Base-by-base conservation (phyloP, 169 alveolate genomes). In the Ichthyophthirius multifiliis region DNA sequence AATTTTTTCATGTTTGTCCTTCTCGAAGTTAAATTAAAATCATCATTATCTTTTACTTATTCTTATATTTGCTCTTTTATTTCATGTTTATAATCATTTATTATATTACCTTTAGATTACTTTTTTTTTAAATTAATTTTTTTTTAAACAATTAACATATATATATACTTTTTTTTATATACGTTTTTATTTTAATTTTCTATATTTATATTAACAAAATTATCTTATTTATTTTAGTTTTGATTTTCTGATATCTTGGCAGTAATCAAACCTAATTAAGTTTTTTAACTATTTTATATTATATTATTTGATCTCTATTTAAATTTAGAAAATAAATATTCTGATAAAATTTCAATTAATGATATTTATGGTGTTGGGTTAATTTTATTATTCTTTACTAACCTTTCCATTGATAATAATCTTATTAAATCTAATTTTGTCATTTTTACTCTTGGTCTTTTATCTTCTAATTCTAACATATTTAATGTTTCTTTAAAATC, bases 391-490 rank as follows among this genome's bases (percentile, higher is more conserved):
- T 73, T 55, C 32, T 35, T 45, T 35, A 82, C 55, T 63, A 82
- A 63, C 31, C 76, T 39, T 16, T 82, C 87, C 32, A 82, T 48
- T 4, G 83, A 78, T 27, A 82, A 43, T 2, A 71, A n/a, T n/a
- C 44, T 48, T 32, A 74, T 82, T 31, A 82, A 43, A 12, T 82
- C 87, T 15, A 73, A 43, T 34, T 82, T 82, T 15, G 87, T 82
- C 83, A 82, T 82, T 62, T 78, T 82, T 0, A 73, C 67, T 64
- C 78, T 82, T 0, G 83, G 83, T 34, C 87, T 74, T 15, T 20
- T 39, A 75, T 82, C 87, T 48, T 82, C 87, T 30, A 15, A 27
- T 15, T 73, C 74, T 34, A 82, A 82, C 20, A 16, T 18, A 16
- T 82, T 83, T 63, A 73, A 82, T 30, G 87, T 67, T 18, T 82